phyloP scores from a whole-genome alignment of 176 grass and related monocot genomes.

The Aegilops bicornis region DNA sequence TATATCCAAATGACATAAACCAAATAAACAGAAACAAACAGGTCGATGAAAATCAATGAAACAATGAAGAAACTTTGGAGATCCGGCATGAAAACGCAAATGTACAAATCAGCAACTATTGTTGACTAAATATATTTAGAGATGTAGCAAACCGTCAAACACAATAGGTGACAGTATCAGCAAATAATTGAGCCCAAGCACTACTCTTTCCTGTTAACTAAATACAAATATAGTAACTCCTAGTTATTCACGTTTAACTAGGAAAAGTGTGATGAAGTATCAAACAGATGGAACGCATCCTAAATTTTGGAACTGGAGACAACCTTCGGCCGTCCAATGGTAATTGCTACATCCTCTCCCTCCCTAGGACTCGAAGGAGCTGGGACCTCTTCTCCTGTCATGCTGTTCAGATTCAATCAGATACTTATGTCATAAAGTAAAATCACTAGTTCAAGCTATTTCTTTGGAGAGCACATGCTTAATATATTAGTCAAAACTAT shows the following conservation, averaged over 20 bases:
- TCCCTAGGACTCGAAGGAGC: constrained; percentile 91
- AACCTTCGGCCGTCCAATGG: constrained; percentile 76
- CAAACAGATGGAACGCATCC: background rate
- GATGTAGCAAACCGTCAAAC: background rate
- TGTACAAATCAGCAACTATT: constrained; percentile 11
- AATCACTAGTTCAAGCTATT: constrained; percentile 25
- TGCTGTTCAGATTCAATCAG: constrained; percentile 74
- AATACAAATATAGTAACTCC: background rate
- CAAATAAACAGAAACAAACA: constrained; percentile 18
- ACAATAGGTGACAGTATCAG: background rate
- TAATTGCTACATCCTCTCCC: constrained; percentile 89
- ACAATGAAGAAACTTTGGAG: background rate
- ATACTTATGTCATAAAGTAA: constrained; percentile 30
- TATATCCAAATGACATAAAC: background rate
- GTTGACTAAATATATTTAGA: constrained; percentile 11
- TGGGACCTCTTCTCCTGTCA: constrained; percentile 93
- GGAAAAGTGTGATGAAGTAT: background rate
- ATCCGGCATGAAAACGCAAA: background rate
- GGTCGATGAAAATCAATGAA: constrained; percentile 10
- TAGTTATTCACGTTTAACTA: constrained; percentile 14
- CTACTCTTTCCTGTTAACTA: background rate
- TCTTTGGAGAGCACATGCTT: constrained; percentile 8
- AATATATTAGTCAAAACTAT: constrained; percentile 10
- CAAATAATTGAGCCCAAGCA: constrained; percentile 7
- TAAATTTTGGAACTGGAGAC: constrained; percentile 30